Percentiles rank a stretch among this genome's conserved stretches.
These are phyloP conservation scores for Penicillium occitanis DNA, from an alignment of 2,329 filamentous ascomycete genomes.

Conservation along the genomic window DNA sequence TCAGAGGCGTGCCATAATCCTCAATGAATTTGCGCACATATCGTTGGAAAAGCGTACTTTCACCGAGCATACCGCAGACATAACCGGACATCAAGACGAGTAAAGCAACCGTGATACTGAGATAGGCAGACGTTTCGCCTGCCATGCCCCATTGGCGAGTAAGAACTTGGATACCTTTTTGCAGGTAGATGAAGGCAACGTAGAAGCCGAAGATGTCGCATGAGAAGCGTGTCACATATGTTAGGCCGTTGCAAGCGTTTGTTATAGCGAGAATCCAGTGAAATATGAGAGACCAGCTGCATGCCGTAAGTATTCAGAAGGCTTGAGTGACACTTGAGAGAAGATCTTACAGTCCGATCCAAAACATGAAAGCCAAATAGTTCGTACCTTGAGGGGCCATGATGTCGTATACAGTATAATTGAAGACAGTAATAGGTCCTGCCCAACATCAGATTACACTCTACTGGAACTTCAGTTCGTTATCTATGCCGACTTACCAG, in stretches of 20 bases:
- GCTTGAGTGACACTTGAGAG: neutral
- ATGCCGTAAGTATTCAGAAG: neutral
- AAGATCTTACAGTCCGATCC: conserved; percentile 69
- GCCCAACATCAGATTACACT: conserved; percentile 22
- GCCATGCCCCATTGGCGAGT: conserved; percentile 66
- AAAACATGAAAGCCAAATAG: conserved; percentile 87
- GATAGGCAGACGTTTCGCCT: conserved; percentile 65
- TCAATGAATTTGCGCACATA: conserved; percentile 78
- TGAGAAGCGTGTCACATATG: conserved; percentile 85
- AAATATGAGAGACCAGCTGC: conserved; percentile 76
- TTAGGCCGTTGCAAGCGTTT: conserved; percentile 84
- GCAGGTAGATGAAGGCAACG: conserved; percentile 86
- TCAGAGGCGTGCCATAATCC: conserved; percentile 83
- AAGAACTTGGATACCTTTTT: conserved; percentile 86
- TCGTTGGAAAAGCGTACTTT: conserved; percentile 70
- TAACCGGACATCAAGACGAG: conserved; percentile 78
- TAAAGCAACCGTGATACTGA: conserved; percentile 73
- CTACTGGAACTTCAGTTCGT: neutral
- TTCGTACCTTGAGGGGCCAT: conserved; percentile 73
- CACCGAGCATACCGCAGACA: conserved; percentile 68
- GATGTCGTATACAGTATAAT: conserved; percentile 91
- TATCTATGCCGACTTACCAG: conserved; percentile 50
- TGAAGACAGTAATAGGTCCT: conserved; percentile 90
- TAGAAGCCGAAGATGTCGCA: conserved; percentile 96
- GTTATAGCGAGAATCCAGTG: conserved; percentile 81